A percentile compares a stretch with the other conserved stretches of the same genome.
Evolutionary conservation across 345 rosid species (phyloP).

Genomic region (Acer saccharum): DNA sequence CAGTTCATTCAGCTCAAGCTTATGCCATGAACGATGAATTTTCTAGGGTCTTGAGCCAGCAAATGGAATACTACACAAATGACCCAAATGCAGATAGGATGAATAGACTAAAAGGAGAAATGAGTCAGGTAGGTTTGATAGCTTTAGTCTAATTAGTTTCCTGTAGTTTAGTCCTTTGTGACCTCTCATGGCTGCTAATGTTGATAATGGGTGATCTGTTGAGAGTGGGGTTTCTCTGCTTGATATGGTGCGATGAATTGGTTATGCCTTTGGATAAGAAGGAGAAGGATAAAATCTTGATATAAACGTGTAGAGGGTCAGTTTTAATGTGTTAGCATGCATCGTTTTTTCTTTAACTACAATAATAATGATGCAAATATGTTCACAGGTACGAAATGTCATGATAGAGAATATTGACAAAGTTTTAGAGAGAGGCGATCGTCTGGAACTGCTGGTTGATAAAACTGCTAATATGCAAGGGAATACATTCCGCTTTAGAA

Average conservation of each 20-base stretch:
- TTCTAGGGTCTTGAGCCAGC: conserved; percentile 92
- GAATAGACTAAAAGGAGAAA: conserved; percentile 89
- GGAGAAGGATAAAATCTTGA: not conserved
- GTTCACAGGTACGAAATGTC: conserved; percentile 72
- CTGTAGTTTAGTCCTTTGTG: not conserved
- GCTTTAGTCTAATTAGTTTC: not conserved
- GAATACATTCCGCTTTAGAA: conserved; percentile 88
- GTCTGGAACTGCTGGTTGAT: conserved; percentile 92
- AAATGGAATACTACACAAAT: conserved; percentile 79
- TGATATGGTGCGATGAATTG: not conserved
- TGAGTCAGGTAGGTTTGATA: conserved; percentile 68
- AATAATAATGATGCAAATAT: not conserved
- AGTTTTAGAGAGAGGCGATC: conserved; percentile 91
- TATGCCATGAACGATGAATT: conserved; percentile 96
- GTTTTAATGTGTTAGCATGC: not conserved
- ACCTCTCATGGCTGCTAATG: not conserved
- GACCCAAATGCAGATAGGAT: conserved; percentile 94
- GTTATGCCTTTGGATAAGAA: not conserved
- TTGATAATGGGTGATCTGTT: not conserved
- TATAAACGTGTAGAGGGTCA: not conserved
- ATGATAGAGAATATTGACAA: conserved; percentile 97
- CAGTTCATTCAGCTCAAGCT: conserved; percentile 79
- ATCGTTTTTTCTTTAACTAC: not conserved
- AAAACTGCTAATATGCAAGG: conserved; percentile 97
- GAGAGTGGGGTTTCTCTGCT: not conserved